Evolutionary conservation across 2,329 filamentous ascomycete genomes (phyloP).

Genomic region (Esteya vermicola): DNA sequence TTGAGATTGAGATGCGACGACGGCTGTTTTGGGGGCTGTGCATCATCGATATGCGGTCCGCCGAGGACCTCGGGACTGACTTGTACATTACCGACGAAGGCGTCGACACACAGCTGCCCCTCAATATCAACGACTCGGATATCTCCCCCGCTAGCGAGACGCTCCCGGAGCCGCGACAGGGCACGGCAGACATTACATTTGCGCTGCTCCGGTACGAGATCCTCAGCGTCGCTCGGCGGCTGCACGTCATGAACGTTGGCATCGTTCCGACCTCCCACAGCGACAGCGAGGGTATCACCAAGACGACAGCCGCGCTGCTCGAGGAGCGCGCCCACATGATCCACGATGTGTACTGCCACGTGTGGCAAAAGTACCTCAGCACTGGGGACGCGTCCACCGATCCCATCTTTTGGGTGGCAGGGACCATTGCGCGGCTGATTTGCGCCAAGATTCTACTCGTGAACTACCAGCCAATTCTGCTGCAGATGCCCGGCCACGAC

Average conservation of each 20-base stretch:
- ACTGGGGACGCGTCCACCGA: constrained; percentile 30
- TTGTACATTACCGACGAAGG: constrained; percentile 28
- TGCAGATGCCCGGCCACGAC: constrained; percentile 20
- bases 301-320: constrained; percentile 17
- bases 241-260: constrained; percentile 22
- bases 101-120: constrained; percentile 38
- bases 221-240: constrained; percentile 22
- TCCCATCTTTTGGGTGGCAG: constrained; percentile 35
- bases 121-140: constrained; percentile 43
- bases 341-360: constrained; percentile 18
- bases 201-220: constrained; percentile 29
- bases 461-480: constrained; percentile 36
- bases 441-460: constrained; percentile 40
- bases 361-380: constrained; percentile 39
- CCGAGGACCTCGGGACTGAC: constrained; percentile 43
- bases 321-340: constrained; percentile 27
- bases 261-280: constrained; percentile 16
- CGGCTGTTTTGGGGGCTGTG: constrained; percentile 48
- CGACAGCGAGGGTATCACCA: constrained; percentile 16
- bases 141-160: constrained; percentile 31
- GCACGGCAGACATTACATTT: constrained; percentile 38
- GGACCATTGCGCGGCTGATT: constrained; percentile 32
- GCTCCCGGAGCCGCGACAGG: constrained; percentile 30
- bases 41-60: constrained; percentile 43
- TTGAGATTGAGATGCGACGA: constrained; percentile 48